These are phyloP conservation scores for Colletotrichum karsti DNA, from an alignment of 2,329 filamentous ascomycete species.

Conservation along the genomic window DNA sequence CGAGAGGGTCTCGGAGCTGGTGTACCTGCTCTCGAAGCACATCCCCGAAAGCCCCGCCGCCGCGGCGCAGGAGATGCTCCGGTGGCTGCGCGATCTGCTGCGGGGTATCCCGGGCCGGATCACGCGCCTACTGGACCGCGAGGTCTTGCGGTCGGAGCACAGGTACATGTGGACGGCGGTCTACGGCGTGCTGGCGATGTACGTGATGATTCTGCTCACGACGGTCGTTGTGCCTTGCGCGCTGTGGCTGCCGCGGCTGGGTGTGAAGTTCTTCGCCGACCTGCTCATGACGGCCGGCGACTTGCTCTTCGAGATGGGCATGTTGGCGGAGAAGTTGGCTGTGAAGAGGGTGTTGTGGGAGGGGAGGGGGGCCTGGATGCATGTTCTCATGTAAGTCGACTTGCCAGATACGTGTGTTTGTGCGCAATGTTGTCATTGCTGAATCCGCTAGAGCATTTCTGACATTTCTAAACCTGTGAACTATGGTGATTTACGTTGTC, in stretches of 20 bases:
- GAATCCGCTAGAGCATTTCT: too few species aligned
- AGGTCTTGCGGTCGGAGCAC: background rate
- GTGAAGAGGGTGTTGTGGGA: too few species aligned
- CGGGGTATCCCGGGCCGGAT: background rate
- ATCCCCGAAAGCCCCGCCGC: background rate
- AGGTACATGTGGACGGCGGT: constrained; percentile 19
- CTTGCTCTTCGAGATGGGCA: background rate
- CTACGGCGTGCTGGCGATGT: background rate
- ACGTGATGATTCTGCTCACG: constrained; percentile 24
- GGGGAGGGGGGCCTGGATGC: too few species aligned
- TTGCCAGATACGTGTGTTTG: too few species aligned
- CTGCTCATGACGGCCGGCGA: background rate
- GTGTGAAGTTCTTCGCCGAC: background rate
- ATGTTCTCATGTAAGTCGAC: too few species aligned
- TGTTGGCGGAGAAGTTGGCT: background rate
- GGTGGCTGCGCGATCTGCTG: background rate
- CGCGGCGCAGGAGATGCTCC: background rate
- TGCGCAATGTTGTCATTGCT: too few species aligned
- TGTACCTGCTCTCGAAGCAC: background rate
- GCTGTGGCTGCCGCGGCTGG: background rate
- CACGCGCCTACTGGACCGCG: background rate
- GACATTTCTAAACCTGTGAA: too few species aligned
- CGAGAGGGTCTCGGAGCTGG: background rate
- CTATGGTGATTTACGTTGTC: too few species aligned
- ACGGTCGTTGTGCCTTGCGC: constrained; percentile 6